Evolutionary conservation across 805 yeast genomes (phyloP).

Genomic region (Schwanniomyces yamadae): DNA sequence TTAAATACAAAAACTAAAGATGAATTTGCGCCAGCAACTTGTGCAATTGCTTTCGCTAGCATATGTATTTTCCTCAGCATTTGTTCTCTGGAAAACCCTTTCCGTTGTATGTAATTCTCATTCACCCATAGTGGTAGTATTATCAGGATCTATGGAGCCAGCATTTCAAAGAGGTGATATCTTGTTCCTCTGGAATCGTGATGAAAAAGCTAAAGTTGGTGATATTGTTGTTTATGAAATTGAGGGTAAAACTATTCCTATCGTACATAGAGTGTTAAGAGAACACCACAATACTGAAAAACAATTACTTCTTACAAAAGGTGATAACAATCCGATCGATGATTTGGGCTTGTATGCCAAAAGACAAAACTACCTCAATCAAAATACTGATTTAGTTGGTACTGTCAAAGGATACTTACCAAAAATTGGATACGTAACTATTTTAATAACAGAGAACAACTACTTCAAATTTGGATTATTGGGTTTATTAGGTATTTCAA

Average conservation of each 20-base stretch:
- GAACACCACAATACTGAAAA: constrained; percentile 63
- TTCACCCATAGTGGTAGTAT: constrained; percentile 93
- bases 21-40: constrained; percentile 62
- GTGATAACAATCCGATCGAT: constrained; percentile 92
- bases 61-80: constrained; percentile 83
- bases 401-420: constrained; percentile 93
- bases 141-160: constrained; percentile 99
- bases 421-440: constrained; percentile 84
- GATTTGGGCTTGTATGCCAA: constrained; percentile 83
- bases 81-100: constrained; percentile 85
- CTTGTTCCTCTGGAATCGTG: constrained; percentile 86
- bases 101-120: constrained; percentile 75
- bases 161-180: constrained; percentile 98
- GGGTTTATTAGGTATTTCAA: constrained; percentile 69
- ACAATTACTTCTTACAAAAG: constrained; percentile 85
- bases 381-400: constrained; percentile 78
- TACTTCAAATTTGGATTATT: constrained; percentile 78
- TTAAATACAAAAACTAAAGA: constrained; percentile 15
- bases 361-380: constrained; percentile 72
- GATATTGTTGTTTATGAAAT: constrained; percentile 93
- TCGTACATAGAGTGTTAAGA: constrained; percentile 90
- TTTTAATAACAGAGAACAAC: constrained; percentile 82
- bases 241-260: constrained; percentile 79
- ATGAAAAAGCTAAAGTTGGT: constrained; percentile 66
- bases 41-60: constrained; percentile 70